Percentiles rank a stretch among this genome's conserved stretches.
phyloP scores from a whole-genome alignment of 257 asterid species.

The Eucommia ulmoides region DNA sequence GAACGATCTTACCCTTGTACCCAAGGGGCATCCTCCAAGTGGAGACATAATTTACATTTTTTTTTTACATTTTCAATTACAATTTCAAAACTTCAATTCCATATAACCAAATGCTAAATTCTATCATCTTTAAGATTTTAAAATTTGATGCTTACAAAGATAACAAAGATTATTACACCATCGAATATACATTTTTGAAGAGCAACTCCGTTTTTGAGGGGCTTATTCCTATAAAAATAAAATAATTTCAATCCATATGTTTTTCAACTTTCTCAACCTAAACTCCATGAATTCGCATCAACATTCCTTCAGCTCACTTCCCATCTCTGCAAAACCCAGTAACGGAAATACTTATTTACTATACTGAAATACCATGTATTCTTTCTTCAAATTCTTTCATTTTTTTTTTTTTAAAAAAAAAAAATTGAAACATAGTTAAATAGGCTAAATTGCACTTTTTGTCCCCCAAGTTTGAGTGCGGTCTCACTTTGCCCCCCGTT shows the following conservation, averaged over 20 bases:
- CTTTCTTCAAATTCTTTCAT: too few relatives aligned
- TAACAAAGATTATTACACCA: neutral
- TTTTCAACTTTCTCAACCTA: neutral
- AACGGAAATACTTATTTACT: neutral
- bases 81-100: too few relatives aligned
- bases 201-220: neutral
- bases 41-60: too few relatives aligned
- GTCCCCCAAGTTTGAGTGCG: too few relatives aligned
- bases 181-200: neutral
- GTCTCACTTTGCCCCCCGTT: too few relatives aligned
- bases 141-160: too few relatives aligned
- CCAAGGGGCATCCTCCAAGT: too few relatives aligned
- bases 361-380: too few relatives aligned
- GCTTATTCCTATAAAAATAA: neutral
- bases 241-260: neutral
- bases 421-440: neutral
- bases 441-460: neutral
- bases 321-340: constrained; percentile 44
- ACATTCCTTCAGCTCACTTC: constrained; percentile 37
- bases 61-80: too few relatives aligned
- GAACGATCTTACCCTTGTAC: too few relatives aligned
- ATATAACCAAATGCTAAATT: too few relatives aligned
- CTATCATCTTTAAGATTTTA: too few relatives aligned
- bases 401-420: neutral
- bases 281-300: neutral